These are phyloP conservation scores for Lecanicillium sp. DNA, from an alignment of 2,329 filamentous ascomycete species.

Conservation along the genomic window DNA sequence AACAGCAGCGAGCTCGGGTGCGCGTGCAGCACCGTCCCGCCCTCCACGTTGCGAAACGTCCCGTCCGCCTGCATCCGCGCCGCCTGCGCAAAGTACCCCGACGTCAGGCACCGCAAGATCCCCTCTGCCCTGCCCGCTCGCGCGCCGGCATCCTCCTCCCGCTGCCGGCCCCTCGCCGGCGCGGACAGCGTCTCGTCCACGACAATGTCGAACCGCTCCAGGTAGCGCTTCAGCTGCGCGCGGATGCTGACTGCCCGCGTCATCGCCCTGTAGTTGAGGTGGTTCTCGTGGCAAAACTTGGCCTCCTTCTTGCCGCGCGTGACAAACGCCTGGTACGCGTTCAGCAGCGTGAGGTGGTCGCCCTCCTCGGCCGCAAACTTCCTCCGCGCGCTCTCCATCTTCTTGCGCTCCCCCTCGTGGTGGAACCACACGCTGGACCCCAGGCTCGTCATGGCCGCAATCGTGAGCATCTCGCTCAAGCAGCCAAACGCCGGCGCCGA, in stretches of 20 bases:
- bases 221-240: conserved; percentile 76
- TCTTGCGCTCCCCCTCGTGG: conserved; percentile 69
- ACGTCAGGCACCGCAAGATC: conserved; percentile 78
- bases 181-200: conserved; percentile 56
- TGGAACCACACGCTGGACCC: conserved; percentile 79
- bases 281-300: conserved; percentile 81
- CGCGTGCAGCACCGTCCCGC: conserved; percentile 70
- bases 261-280: conserved; percentile 82
- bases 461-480: conserved; percentile 78
- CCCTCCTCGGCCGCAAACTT: conserved; percentile 91
- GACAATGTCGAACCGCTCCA: conserved; percentile 75
- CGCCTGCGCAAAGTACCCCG: conserved; percentile 88
- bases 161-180: conserved; percentile 25
- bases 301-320: conserved; percentile 76
- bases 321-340: conserved; percentile 87
- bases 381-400: conserved; percentile 65
- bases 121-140: conserved; percentile 50
- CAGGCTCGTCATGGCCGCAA: conserved; percentile 88
- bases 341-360: conserved; percentile 86
- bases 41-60: conserved; percentile 78
- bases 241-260: conserved; percentile 77
- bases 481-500: conserved; percentile 70
- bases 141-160: conserved; percentile 8
- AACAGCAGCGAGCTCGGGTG: conserved; percentile 94
- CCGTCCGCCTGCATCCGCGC: conserved; percentile 93